Evolutionary conservation across 345 rosid genomes (phyloP), one percentile per base, ranked within the genome.

Genomic region (Viola odorata): DNA sequence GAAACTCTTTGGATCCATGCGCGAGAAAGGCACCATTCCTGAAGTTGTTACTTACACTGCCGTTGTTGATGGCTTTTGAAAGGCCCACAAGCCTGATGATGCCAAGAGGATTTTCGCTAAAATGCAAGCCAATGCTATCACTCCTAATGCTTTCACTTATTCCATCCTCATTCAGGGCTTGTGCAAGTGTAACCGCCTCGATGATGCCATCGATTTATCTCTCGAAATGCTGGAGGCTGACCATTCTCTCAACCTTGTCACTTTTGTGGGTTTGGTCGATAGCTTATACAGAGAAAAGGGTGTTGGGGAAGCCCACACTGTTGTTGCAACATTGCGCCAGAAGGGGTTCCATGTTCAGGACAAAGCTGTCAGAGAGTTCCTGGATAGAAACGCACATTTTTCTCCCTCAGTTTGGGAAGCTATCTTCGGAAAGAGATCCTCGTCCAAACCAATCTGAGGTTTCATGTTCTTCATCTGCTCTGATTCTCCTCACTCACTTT

Each of bases 41-140:
- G 99, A 94, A 55, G 88, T 88, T 45, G 96, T 90, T 56, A 67
- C 90, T 59, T 90, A 94, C 79, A 88, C 99, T 6, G 97, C 96
- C 37, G 97, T 90, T 37, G 95, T 88, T 42, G 95, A 88, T 57
- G 96, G 91, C 37, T 90, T 81, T 72, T 86, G 90, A 85, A 87
- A 82, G 66, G 91, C 97, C 13, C 91, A 78, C 14, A 86, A 86
- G 67, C 60, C 77, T 6, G 88, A 86, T 16, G 91, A 94, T 71
- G 99, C 96, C 37, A 82, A 78, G 78, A 80, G 97, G 74, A 79
- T 90, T 66, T 94, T 94, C 76, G 65, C 78, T 80, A 94, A 86
- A 71, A 90, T 90, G 96, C 83, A 83, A 66, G 66, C 47, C 37
- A 85, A 71, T 64, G 90, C 95, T 7, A 71, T 94, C 39, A 8